Evolutionary conservation across 495 filamentous ascomycete genomes (phyloP).

Genomic region (Lineolata rhizophorae): DNA sequence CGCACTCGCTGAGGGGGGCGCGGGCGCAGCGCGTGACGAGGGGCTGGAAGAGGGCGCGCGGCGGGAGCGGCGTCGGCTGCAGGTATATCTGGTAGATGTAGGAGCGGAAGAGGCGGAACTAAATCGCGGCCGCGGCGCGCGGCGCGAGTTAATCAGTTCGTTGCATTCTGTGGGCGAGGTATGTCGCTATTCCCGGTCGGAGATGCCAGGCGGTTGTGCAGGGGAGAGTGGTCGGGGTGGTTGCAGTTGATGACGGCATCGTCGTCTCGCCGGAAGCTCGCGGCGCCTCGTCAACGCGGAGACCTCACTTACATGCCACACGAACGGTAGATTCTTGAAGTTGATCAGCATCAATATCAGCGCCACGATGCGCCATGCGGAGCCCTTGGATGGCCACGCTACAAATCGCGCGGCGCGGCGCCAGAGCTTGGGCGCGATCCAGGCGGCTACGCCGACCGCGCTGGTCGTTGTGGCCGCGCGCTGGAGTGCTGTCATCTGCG

Average conservation of each 20-base stretch:
- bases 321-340: constrained; percentile 51
- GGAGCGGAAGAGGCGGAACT: constrained; percentile 42
- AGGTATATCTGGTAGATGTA: constrained; percentile 38
- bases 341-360: constrained; percentile 34
- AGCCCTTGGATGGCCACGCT: too few species aligned
- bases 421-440: too few species aligned
- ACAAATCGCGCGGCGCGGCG: too few species aligned
- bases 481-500: too few species aligned
- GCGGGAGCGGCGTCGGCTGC: constrained; percentile 21
- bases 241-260: too few species aligned
- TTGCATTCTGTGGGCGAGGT: too few species aligned
- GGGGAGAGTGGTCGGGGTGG: too few species aligned
- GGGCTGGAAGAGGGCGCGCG: constrained; percentile 36
- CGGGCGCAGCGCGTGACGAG: constrained; percentile 35
- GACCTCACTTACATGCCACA: constrained; percentile 60
- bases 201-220: background rate
- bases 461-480: too few species aligned
- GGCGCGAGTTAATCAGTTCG: constrained; percentile 2
- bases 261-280: too few species aligned
- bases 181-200: too few species aligned
- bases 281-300: too few species aligned
- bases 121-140: background rate
- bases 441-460: too few species aligned
- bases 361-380: constrained; percentile 28
- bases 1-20: constrained; percentile 42